Evolutionary conservation across 495 filamentous ascomycete species (phyloP).

Genomic region (Chaetomidium leptoderma): DNA sequence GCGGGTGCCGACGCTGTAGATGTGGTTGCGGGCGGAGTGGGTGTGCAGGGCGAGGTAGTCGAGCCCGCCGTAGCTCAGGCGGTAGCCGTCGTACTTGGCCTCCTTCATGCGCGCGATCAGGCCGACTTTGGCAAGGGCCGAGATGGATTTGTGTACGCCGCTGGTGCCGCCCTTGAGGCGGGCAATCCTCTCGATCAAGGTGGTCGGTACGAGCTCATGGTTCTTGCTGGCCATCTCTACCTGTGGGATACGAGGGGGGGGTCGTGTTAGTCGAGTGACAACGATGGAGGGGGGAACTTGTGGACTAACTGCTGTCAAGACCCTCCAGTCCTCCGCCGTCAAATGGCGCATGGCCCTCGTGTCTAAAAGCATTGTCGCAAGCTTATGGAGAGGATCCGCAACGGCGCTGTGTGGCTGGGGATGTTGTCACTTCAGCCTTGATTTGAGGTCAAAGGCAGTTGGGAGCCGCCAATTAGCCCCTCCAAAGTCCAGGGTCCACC

Average conservation of each 20-base stretch:
- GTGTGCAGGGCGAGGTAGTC: conserved; percentile 94
- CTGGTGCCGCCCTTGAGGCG: conserved; percentile 70
- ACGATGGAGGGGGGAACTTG: conserved; percentile 21
- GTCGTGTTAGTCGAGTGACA: conserved; percentile 14
- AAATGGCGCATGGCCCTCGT: conserved; percentile 88
- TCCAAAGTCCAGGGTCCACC: conserved; percentile 15
- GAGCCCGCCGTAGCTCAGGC: conserved; percentile 91
- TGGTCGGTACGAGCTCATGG: conserved; percentile 92
- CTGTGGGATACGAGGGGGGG: conserved; percentile 40
- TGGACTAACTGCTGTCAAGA: conserved; percentile 76
- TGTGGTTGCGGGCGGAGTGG: conserved; percentile 66
- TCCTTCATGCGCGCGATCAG: conserved; percentile 92
- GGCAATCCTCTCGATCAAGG: conserved; percentile 78
- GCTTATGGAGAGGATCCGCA: neutral
- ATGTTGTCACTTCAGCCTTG: neutral
- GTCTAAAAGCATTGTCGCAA: conserved; percentile 79
- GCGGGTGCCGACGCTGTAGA: conserved; percentile 91
- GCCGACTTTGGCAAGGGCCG: conserved; percentile 83
- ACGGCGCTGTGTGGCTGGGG: neutral
- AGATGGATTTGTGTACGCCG: conserved; percentile 83
- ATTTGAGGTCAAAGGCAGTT: conserved; percentile 4
- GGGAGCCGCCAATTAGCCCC: neutral
- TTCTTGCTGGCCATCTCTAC: conserved; percentile 91
- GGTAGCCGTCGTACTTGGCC: conserved; percentile 96
- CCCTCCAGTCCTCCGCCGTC: conserved; percentile 86